Evolutionary conservation across 164 flowering plant species (phyloP).

Genomic region (Amborella trichopoda): DNA sequence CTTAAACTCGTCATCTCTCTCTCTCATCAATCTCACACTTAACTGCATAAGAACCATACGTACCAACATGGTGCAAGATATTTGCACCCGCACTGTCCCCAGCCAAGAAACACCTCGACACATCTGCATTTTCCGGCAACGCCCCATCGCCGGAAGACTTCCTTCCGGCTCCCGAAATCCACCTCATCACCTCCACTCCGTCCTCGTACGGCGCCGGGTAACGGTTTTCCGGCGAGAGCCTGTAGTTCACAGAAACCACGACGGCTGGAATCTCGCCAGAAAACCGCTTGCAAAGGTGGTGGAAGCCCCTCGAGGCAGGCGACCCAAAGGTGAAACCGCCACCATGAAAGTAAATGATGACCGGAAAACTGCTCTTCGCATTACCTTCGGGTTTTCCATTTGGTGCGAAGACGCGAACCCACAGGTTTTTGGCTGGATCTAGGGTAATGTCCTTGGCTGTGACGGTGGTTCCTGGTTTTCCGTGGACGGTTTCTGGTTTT

Average conservation of each 20-base stretch:
- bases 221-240: constrained; percentile 22
- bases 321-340: constrained; percentile 13
- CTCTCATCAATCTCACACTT: too few relatives aligned
- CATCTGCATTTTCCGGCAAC: constrained; percentile 15
- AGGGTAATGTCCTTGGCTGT: constrained; percentile 14
- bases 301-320: constrained; percentile 8
- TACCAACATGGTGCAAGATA: constrained; percentile 52
- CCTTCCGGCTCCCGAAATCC: not conserved
- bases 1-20: too few relatives aligned
- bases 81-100: constrained; percentile 69
- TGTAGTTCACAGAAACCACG: constrained; percentile 31
- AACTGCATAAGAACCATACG: too few relatives aligned
- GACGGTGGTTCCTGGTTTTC: constrained; percentile 10
- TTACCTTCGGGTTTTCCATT: constrained; percentile 1
- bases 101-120: constrained; percentile 21
- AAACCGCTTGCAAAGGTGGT: constrained; percentile 12
- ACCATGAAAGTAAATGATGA: constrained; percentile 20
- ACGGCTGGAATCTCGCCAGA: constrained; percentile 13
- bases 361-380: constrained; percentile 8
- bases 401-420: constrained; percentile 24
- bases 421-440: constrained; percentile 16
- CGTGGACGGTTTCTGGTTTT: constrained; percentile 8
- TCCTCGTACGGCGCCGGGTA: constrained; percentile 26
- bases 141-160: too few relatives aligned
- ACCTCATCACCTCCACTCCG: constrained; percentile 14